These are phyloP conservation scores for Mollisia scopiformis DNA, from an alignment of 2,329 filamentous ascomycete species.

Conservation along the genomic window DNA sequence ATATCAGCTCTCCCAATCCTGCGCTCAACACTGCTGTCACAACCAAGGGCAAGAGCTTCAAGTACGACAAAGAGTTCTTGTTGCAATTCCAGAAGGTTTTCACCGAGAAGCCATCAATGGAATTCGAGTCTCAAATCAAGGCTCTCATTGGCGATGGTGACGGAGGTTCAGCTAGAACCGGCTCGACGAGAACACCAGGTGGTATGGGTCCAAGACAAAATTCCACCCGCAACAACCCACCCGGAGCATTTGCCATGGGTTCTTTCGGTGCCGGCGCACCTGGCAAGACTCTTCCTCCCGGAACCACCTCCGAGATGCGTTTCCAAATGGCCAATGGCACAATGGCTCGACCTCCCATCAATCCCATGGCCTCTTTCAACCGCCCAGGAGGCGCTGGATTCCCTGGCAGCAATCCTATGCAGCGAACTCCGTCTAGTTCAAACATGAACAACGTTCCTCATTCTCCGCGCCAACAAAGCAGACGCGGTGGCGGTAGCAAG, in stretches of 20 bases:
- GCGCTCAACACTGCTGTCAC: constrained; percentile 80
- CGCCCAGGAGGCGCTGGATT: constrained; percentile 62
- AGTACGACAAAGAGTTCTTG: constrained; percentile 94
- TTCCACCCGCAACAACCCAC: constrained; percentile 54
- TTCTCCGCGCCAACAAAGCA: constrained; percentile 68
- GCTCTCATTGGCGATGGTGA: constrained; percentile 80
- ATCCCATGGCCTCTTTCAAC: constrained; percentile 62
- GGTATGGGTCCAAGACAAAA: constrained; percentile 50
- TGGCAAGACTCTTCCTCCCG: constrained; percentile 67
- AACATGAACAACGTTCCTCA: constrained; percentile 63
- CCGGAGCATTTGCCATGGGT: constrained; percentile 68
- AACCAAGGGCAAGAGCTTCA: constrained; percentile 82
- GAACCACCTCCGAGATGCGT: constrained; percentile 77
- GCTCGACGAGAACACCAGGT: constrained; percentile 62
- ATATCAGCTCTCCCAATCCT: constrained; percentile 88
- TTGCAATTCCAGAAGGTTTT: constrained; percentile 96
- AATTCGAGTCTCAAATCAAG: constrained; percentile 92
- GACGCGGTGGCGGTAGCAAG: constrained; percentile 68
- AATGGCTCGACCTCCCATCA: constrained; percentile 52
- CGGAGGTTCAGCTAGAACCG: constrained; percentile 62
- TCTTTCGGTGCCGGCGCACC: constrained; percentile 61
- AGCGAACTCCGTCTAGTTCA: constrained; percentile 64
- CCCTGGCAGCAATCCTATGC: constrained; percentile 64
- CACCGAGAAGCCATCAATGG: constrained; percentile 91
- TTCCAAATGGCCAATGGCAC: constrained; percentile 66